A percentile compares a stretch with the other conserved stretches of the same genome.
phyloP scores from a whole-genome alignment of 164 flowering plant genomes.

The Annona cherimola region DNA sequence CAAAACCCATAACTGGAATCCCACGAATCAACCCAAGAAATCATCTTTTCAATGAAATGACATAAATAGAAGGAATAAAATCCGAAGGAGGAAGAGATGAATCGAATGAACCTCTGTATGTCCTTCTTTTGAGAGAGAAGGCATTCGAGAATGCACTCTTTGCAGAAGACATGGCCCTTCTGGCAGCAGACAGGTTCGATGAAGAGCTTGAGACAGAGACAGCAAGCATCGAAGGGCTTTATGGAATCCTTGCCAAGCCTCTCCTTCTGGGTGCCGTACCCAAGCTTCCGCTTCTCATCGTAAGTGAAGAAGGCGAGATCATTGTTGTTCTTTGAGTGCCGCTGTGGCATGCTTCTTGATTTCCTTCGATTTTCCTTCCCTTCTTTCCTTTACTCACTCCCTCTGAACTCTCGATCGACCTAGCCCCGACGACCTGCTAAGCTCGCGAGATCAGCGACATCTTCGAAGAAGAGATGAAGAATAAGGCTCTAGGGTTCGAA shows the following conservation, averaged over 20 bases:
- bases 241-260: conserved; percentile 90
- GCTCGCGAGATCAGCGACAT: too few relatives aligned
- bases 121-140: conserved; percentile 89
- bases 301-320: conserved; percentile 97
- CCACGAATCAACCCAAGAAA: too few relatives aligned
- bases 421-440: too few relatives aligned
- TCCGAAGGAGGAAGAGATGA: neutral
- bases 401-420: too few relatives aligned
- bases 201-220: conserved; percentile 84
- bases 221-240: conserved; percentile 86
- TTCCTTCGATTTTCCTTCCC: neutral
- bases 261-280: conserved; percentile 94
- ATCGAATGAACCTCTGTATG: conserved; percentile 51
- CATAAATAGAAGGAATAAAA: neutral
- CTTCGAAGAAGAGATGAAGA: too few relatives aligned
- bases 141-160: conserved; percentile 91
- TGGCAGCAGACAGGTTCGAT: conserved; percentile 83
- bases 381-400: neutral
- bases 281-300: conserved; percentile 91
- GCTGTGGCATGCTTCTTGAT: conserved; percentile 91
- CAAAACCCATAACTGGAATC: neutral
- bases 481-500: too few relatives aligned
- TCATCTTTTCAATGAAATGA: too few relatives aligned
- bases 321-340: conserved; percentile 98
- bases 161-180: conserved; percentile 91